phyloP scores from a whole-genome alignment of 768 basidiomycete genomes.

The Artomyces pyxidatus region DNA sequence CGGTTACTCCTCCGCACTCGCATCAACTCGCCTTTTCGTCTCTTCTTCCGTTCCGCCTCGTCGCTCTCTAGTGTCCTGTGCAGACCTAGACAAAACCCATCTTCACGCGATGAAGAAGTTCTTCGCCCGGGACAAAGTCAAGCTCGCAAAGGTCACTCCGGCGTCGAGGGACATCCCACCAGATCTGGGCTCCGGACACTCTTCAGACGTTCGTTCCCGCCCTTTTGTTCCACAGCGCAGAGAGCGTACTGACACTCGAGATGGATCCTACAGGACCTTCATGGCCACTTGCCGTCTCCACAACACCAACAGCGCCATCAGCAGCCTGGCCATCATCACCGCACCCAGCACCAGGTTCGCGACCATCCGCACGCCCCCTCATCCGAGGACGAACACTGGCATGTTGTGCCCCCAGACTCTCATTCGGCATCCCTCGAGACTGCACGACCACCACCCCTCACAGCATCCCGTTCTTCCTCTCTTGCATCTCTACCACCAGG shows the following conservation, averaged over 20 bases:
- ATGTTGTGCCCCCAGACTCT: constrained; percentile 24
- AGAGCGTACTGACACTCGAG: not conserved
- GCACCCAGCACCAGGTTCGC: constrained; percentile 4
- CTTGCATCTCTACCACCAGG: constrained; percentile 39
- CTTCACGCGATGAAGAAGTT: constrained; percentile 46
- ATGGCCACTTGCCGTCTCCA: not conserved
- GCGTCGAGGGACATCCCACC: constrained; percentile 19
- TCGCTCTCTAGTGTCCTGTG: not conserved
- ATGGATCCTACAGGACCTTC: constrained; percentile 3
- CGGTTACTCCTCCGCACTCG: too few relatives aligned
- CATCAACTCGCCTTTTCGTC: not conserved
- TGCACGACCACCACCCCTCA: constrained; percentile 15
- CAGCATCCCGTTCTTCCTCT: constrained; percentile 42
- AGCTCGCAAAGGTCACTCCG: constrained; percentile 25
- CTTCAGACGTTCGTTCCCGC: constrained; percentile 17
- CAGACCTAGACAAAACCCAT: not conserved
- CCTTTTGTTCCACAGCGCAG: not conserved
- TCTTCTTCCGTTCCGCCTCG: not conserved
- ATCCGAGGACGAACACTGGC: constrained; percentile 39
- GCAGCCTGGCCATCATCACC: constrained; percentile 5
- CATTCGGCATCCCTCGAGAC: constrained; percentile 14
- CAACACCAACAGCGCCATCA: constrained; percentile 5
- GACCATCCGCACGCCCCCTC: constrained; percentile 22
- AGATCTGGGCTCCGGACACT: constrained; percentile 24
- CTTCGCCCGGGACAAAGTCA: constrained; percentile 44